Base-by-base conservation (phyloP, 2,329 filamentous ascomycete genomes). In the Fragosphaeria purpurea region DNA sequence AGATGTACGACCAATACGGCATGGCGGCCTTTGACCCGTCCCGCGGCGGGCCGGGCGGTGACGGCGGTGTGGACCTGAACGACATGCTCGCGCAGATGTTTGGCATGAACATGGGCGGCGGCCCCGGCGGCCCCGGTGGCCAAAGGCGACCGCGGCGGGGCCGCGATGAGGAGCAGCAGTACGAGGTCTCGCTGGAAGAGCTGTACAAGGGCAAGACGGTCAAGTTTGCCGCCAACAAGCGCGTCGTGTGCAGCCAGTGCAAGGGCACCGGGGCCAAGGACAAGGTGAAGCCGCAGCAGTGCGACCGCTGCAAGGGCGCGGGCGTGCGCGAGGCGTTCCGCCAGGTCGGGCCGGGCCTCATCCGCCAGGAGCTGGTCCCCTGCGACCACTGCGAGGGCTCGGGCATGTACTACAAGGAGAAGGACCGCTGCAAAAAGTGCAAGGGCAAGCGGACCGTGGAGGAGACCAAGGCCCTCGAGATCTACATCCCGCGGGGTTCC, bases 121-220 rank as follows among this genome's bases (percentile, higher is more conserved):
- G 79, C 22, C 78, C 47, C 54, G 63, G 48, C 54, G 63, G 63
- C 9, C 63, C 63, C 22, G 67, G 67, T 12, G 64, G 72, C 60
- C 79, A 80, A 9, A 73, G 73, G 57, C 74, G 77, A 57, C 82
- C 83, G 31, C 75, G 83, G 53, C 85, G 82, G 60, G 89, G 91
- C 44, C 81, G 79, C 48, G 83, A 90, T 58, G 91, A 96, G 67
- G 85, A 95, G 65, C 88, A 95, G 61, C 80, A 88, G 60, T 97
- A 98, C 70, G 83, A 89, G 65, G 87, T 97, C 52, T 86, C 82
- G 2, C 71, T 98, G 53, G 93, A 97, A 66, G 93, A 98, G 68
- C 76, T 98, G 35, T 98, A 97, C 77, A 96, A 95, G 71, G 93
- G 93, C 61, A 96, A 97, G 76, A 96, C 93, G 1, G 93, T 95